Conservation (phyloP, 345 rosid species). For the Eucalyptus regnans region DNA sequence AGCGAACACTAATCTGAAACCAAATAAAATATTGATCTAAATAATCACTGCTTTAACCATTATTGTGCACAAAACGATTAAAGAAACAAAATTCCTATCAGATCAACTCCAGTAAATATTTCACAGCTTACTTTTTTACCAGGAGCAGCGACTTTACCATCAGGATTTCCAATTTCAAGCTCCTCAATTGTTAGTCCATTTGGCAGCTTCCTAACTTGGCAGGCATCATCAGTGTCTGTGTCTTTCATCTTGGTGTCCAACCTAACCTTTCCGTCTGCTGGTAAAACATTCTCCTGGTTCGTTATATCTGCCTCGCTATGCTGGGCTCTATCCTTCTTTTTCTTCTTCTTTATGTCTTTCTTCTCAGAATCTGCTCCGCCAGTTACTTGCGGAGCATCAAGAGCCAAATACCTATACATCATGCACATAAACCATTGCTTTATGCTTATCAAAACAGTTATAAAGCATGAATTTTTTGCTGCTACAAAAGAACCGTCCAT, state of each 20-base stretch:
- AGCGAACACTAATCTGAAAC: conserved; percentile 35
- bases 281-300: background rate
- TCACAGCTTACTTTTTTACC: conserved; percentile 35
- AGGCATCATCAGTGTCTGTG: background rate
- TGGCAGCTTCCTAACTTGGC: conserved; percentile 5
- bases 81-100: background rate
- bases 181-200: conserved; percentile 31
- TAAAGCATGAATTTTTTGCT: background rate
- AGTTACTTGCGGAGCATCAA: background rate
- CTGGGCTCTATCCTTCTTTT: conserved; percentile 9
- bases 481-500: background rate
- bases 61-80: background rate
- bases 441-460: background rate
- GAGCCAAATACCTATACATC: background rate
- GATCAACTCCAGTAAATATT: background rate
- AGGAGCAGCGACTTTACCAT: conserved; percentile 26
- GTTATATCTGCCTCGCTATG: background rate
- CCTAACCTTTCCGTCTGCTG: background rate
- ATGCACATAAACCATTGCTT: background rate
- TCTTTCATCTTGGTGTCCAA: background rate
- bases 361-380: background rate
- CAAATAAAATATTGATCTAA: background rate
- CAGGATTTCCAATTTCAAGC: conserved; percentile 21
- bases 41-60: background rate
- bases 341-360: conserved; percentile 15